Base-by-base conservation (phyloP, 306 rosid species). In the Prunus mongolica region DNA sequence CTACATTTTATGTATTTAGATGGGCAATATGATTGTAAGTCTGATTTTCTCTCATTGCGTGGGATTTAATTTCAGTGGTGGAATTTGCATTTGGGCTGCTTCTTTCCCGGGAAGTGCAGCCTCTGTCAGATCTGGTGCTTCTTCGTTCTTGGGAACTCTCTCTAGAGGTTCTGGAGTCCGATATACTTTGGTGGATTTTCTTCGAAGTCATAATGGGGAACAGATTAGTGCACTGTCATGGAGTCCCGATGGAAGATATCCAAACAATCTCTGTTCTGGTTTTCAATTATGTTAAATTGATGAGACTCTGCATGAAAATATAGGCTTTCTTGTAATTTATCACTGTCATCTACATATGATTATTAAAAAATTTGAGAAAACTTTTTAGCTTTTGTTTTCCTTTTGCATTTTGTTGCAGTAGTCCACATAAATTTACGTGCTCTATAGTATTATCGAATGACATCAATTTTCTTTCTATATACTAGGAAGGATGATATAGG, bases 201-300 rank as follows among this genome's bases (percentile, higher is more conserved):
- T 94, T 85, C 84, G 69, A 20, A 87, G 88, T 83, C 86, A 78
- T 27, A 81, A 79, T n/a, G 82, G 83, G 73, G 98, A 90, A 83
- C 95, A 89, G 79, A 87, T 94, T 71, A 90, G 91, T 56, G 91
- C 97, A 69, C 87, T 94, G 61, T 84, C 96, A 34, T 94, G 98
- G 98, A 92, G 97, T 84, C 97, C 98, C 10, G 87, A 94, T 81
- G 98, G 98, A 89, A 94, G 97, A 94, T 94, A 94, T 94, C 97
- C 98, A 61, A 7, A 75, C 49, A 57, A 75, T 64, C 32, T 74
- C 27, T 49, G 1, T 65, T 19, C 2, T 61, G 38, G 5, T 30
- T 56, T 55, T 70, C 19, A 34, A 20, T 44, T 46, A 44, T 61
- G 51, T 79, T 57, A 41, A 24, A 30, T 24, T 47, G 18, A 34